Conservation (phyloP, 176 grass and related monocot species). For the Microstegium vimineum region DNA sequence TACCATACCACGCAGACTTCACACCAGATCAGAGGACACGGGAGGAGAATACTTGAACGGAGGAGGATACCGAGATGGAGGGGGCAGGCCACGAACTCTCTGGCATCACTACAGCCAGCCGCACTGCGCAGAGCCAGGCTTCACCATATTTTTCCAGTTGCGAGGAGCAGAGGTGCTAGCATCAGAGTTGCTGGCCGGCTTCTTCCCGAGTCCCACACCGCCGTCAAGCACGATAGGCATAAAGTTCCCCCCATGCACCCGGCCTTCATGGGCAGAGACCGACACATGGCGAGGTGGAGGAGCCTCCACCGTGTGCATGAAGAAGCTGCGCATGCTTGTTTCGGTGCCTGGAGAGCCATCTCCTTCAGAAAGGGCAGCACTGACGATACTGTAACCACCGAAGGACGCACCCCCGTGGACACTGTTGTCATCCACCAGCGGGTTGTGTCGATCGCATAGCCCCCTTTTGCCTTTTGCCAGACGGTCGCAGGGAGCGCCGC, state of each 20-base stretch:
- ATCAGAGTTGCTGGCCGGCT: neutral
- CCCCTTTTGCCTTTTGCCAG: constrained; percentile 65
- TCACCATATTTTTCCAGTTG: neutral
- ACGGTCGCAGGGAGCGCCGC: constrained; percentile 43
- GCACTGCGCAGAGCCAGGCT: neutral
- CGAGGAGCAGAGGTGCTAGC: constrained; percentile 6
- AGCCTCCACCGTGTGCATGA: constrained; percentile 11
- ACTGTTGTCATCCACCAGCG: constrained; percentile 45
- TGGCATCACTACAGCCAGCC: constrained; percentile 45
- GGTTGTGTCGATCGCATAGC: constrained; percentile 47
- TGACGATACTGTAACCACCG: neutral
- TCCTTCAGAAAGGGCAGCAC: neutral
- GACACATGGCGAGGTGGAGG: neutral
- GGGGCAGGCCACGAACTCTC: neutral
- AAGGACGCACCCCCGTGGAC: constrained; percentile 53
- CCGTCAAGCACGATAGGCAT: constrained; percentile 41
- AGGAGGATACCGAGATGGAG: neutral
- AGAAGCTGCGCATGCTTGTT: constrained; percentile 15
- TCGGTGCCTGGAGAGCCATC: constrained; percentile 1
- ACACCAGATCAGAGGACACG: neutral
- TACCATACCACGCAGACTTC: neutral
- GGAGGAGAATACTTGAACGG: neutral
- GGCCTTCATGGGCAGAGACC: constrained; percentile 34
- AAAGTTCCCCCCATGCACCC: constrained; percentile 71
- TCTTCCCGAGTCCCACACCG: constrained; percentile 11